Base-by-base conservation (phyloP, 2,329 filamentous ascomycete genomes). In the Verticillium isaacii region DNA sequence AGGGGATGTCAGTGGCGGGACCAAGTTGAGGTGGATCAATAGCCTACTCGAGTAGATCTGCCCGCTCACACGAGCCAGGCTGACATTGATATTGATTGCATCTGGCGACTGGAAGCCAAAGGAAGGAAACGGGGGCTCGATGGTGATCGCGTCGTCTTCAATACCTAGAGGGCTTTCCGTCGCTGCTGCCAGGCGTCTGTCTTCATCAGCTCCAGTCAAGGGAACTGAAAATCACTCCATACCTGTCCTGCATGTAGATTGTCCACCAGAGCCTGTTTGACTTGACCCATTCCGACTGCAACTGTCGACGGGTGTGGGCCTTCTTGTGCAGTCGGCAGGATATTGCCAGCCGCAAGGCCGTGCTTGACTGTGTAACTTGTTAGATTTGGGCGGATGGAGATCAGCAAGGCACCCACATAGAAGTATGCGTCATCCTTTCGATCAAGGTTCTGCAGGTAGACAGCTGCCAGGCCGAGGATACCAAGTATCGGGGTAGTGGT, bases 221-320 rank as follows among this genome's bases (percentile, higher is more conserved):
- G 4, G 8, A 25, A 25, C 11, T 41, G 12, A 5, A 41, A 57
- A 11, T 19, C n/a, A 32, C 12, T 5, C 14, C 37, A 25, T 45
- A 58, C 57, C 57, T 58, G 23, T 58, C 57, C n/a, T 58, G 57
- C 57, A 58, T 58, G 57, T 58, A 58, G 7, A 58, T 32, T 3
- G 57, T 58, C 57, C 57, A 58, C 37, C 37, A 58, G n/a, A 58
- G 37, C 15, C 57, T 58, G 57, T 58, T 58, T 5, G 41, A 32
- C 15, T 58, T 39, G 1, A 58, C n/a, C 36, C 37, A 25, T 25
- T 32, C 14, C 6, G 37, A 50, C 12, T 41, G 36, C 23, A 32
- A n/a, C 14, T 45, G 23, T 11, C 57, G 36, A 2, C 19, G 23
- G 11, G 37, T 25, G 14, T 25, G 25, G 9, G 11, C 36, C 36